Evolutionary conservation across 345 rosid species (phyloP).

Genomic region (Brassica juncea): DNA sequence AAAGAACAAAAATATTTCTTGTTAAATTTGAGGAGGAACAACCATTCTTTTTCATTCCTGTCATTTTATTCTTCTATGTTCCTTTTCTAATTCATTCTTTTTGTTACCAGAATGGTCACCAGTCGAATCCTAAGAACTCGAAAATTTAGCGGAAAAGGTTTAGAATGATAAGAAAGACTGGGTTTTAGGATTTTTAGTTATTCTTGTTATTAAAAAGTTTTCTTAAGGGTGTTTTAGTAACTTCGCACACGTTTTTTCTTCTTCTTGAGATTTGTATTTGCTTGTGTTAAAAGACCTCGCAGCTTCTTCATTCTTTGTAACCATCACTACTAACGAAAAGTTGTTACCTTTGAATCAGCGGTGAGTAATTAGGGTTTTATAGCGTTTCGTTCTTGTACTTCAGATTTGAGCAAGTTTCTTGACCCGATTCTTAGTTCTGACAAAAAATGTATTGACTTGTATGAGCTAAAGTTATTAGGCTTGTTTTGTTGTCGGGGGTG

Average conservation of each 20-base stretch:
- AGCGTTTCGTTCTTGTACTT: not conserved
- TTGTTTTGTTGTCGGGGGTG: not conserved
- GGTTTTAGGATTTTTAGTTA: not conserved
- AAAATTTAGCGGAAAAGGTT: not conserved
- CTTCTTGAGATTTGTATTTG: not conserved
- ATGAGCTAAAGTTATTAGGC: not conserved
- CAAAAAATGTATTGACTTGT: not conserved
- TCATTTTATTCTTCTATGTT: too few species aligned
- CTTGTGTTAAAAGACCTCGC: not conserved
- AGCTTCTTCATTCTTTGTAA: too few species aligned
- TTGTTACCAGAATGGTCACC: too few species aligned
- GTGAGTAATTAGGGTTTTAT: too few species aligned
- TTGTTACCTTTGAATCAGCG: too few species aligned
- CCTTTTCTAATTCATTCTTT: too few species aligned
- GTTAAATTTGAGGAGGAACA: too few species aligned
- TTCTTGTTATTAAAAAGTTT: not conserved
- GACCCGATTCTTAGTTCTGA: not conserved
- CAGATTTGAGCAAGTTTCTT: too few species aligned
- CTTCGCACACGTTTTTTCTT: too few species aligned
- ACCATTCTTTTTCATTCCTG: too few species aligned
- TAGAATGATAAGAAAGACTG: not conserved
- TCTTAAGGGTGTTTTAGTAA: not conserved
- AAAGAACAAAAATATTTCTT: too few species aligned
- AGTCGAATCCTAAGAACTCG: not conserved
- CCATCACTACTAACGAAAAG: conserved; percentile 1